A percentile compares a stretch with the other conserved stretches of the same genome.
Conservation (phyloP, 2,329 filamentous ascomycete genomes). For the Trichoderma sp. region DNA sequence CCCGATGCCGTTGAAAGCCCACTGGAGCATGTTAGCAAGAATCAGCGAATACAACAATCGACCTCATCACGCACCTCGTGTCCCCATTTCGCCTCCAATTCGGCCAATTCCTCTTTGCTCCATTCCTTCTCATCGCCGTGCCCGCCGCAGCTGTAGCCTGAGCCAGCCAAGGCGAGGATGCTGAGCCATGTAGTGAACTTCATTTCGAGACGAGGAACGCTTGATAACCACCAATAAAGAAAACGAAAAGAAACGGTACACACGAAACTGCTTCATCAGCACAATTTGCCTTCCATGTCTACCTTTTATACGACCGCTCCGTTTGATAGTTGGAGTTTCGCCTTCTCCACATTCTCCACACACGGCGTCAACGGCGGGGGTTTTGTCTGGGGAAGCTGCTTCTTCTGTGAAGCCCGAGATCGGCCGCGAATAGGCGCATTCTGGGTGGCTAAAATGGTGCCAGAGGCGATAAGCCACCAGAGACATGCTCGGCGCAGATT, state of each 20-base stretch:
- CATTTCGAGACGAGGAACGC: neutral
- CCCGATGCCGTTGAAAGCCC: conserved; percentile 70
- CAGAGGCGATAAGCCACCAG: neutral
- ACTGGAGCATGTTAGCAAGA: conserved; percentile 33
- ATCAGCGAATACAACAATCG: neutral
- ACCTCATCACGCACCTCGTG: conserved; percentile 51
- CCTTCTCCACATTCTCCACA: conserved; percentile 4
- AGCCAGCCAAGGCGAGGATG: conserved; percentile 3
- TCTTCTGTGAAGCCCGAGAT: conserved; percentile 10
- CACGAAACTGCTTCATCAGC: neutral
- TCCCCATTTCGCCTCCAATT: conserved; percentile 62
- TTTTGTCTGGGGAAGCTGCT: neutral
- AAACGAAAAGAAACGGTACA: neutral
- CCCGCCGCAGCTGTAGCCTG: conserved; percentile 26
- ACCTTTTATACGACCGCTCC: conserved; percentile 4
- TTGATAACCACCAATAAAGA: neutral
- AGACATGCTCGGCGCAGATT: neutral
- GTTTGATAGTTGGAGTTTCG: neutral
- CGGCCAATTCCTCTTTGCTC: conserved; percentile 54
- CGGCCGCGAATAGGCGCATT: neutral
- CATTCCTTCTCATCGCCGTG: conserved; percentile 48
- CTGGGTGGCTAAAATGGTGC: neutral
- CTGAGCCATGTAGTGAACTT: neutral
- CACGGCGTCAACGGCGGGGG: conserved; percentile 17
- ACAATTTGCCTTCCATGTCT: neutral